These are phyloP conservation scores for Crithidia brevicula DNA, from an alignment of 208 protist species.

Conservation along the genomic window DNA sequence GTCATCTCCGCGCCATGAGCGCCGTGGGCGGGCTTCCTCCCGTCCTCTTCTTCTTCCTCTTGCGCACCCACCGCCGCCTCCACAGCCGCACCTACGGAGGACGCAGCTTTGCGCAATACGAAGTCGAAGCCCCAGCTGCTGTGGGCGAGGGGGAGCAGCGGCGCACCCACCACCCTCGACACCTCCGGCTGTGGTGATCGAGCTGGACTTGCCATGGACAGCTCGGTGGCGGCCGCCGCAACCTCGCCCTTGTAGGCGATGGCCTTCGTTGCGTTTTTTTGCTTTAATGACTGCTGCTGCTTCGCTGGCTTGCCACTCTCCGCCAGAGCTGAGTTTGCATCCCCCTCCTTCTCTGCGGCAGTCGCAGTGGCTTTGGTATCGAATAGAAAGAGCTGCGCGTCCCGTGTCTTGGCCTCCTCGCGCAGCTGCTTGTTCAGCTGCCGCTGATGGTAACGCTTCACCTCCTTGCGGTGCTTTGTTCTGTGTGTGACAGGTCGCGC, in stretches of 20 bases:
- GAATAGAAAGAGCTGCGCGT: constrained; percentile 63
- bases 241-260: not conserved
- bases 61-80: not conserved
- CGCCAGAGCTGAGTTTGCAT: not conserved
- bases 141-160: not conserved
- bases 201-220: not conserved
- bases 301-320: too few relatives aligned
- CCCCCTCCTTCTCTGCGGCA: not conserved
- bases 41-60: not conserved
- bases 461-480: constrained; percentile 67
- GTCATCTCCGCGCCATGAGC: too few relatives aligned
- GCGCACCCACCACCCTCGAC: not conserved
- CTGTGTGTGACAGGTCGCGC: constrained; percentile 29
- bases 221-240: not conserved
- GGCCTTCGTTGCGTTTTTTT: not conserved
- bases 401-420: constrained; percentile 50
- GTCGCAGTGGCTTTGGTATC: not conserved
- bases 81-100: not conserved
- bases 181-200: not conserved
- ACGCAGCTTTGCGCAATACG: constrained; percentile 47
- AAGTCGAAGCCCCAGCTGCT: constrained; percentile 63
- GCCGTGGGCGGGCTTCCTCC: not conserved
- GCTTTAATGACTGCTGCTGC: not conserved
- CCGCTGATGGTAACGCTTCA: constrained; percentile 74
- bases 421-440: constrained; percentile 45